Evolutionary conservation across 257 asterid genomes (phyloP).

Genomic region (Solanum corneliomulleri): DNA sequence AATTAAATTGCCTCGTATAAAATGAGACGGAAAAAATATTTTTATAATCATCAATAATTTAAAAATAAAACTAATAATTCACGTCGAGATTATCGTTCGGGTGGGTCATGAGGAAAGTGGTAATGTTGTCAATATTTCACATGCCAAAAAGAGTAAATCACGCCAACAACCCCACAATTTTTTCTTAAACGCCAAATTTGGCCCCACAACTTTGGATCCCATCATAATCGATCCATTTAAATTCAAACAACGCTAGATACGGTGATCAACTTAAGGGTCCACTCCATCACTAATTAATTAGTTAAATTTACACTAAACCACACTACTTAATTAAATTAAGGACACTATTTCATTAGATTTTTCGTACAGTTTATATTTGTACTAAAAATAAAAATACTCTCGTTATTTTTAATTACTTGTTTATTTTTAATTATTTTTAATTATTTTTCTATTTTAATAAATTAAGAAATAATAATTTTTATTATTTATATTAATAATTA

Average conservation of each 20-base stretch:
- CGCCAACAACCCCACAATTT: background rate
- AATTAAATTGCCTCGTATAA: fast-evolving
- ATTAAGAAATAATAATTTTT: no score
- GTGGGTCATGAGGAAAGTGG: background rate
- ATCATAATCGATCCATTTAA: background rate
- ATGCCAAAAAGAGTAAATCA: constrained; percentile 4
- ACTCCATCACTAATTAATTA: background rate
- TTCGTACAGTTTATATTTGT: no score
- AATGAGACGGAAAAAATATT: fast-evolving
- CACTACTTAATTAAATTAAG: no score
- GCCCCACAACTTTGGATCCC: background rate
- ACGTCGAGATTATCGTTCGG: fast-evolving
- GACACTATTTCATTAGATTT: no score
- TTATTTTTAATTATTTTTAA: no score
- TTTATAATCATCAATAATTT: fast-evolving
- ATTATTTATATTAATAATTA: no score
- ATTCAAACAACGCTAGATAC: background rate
- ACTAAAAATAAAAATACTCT: fast-evolving
- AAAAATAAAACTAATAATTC: fast-evolving
- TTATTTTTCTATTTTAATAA: no score
- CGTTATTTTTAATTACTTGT: no score
- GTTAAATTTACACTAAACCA: no score
- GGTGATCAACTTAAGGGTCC: background rate
- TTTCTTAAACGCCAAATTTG: background rate
- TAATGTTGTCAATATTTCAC: background rate